These are phyloP conservation scores for Chaetomium olivaceum DNA, from an alignment of 2,329 filamentous ascomycete species.

Conservation along the genomic window DNA sequence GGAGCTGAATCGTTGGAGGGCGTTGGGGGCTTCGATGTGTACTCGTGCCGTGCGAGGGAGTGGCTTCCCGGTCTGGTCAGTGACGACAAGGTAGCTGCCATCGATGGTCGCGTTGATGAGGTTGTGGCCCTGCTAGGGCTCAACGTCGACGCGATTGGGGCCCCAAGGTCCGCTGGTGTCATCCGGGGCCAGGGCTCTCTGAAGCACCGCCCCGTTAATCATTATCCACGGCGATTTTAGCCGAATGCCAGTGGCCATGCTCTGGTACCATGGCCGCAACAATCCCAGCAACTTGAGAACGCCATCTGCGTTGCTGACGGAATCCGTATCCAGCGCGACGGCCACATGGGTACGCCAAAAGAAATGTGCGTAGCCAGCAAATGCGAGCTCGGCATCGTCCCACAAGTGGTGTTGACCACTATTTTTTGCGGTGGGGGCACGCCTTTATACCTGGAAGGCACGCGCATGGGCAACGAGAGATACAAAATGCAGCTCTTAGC, in stretches of 20 bases:
- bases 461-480: slow-evolving; percentile 23
- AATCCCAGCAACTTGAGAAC: neutral
- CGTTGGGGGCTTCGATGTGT: neutral
- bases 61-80: slow-evolving; percentile 3
- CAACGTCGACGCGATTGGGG: neutral
- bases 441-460: slow-evolving; percentile 18
- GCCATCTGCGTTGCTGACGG: neutral
- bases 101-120: neutral
- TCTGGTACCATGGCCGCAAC: slow-evolving; percentile 17
- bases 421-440: neutral
- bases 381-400: slow-evolving; percentile 22
- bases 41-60: slow-evolving; percentile 11
- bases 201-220: neutral
- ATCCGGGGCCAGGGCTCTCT: slow-evolving; percentile 4
- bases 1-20: neutral
- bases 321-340: neutral
- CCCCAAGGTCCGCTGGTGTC: neutral
- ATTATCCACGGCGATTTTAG: neutral
- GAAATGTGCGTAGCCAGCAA: slow-evolving; percentile 22
- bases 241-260: slow-evolving; percentile 6
- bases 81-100: slow-evolving; percentile 5
- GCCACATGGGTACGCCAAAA: slow-evolving; percentile 24
- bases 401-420: slow-evolving; percentile 20
- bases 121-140: slow-evolving; percentile 11
- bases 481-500: slow-evolving; percentile 26